Conservation (phyloP, 352 stramenopile species). For the Phytophthora uliginosa region DNA sequence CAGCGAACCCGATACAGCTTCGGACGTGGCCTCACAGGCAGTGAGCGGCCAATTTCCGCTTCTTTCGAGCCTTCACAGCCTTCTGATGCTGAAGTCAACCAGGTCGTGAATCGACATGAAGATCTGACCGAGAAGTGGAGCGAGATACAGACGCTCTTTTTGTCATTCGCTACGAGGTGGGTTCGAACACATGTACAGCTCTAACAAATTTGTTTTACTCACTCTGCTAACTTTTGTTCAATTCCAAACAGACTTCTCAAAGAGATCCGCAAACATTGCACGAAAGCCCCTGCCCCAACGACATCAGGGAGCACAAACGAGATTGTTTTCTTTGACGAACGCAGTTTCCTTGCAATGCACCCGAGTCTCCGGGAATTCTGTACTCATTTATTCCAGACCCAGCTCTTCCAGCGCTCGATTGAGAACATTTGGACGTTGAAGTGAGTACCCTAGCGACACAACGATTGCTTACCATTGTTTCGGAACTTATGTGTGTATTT, state of each 20-base stretch:
- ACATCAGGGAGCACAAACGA: constrained; percentile 14
- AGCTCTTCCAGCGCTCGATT: constrained; percentile 79
- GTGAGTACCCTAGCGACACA: constrained; percentile 17
- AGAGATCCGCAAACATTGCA: constrained; percentile 70
- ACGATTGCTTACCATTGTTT: not conserved
- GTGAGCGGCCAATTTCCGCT: constrained; percentile 3
- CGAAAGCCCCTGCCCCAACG: constrained; percentile 18
- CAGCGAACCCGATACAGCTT: constrained; percentile 39
- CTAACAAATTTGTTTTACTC: not conserved
- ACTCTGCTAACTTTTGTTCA: not conserved
- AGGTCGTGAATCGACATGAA: constrained; percentile 46
- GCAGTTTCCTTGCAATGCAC: constrained; percentile 65
- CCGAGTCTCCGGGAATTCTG: constrained; percentile 73
- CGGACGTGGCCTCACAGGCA: constrained; percentile 15
- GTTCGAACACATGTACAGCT: not conserved
- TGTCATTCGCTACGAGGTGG: constrained; percentile 62
- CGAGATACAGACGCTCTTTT: constrained; percentile 66
- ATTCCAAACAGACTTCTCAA: constrained; percentile 59
- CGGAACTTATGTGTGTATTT: constrained; percentile 14
- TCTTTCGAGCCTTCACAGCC: constrained; percentile 31
- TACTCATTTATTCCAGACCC: constrained; percentile 76
- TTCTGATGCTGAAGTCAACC: constrained; percentile 37
- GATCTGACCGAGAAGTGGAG: constrained; percentile 69
- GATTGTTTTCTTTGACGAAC: constrained; percentile 58
- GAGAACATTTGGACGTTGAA: constrained; percentile 42